Evolutionary conservation across 441 rosid genomes (phyloP).

Genomic region (Melastoma candidum): DNA sequence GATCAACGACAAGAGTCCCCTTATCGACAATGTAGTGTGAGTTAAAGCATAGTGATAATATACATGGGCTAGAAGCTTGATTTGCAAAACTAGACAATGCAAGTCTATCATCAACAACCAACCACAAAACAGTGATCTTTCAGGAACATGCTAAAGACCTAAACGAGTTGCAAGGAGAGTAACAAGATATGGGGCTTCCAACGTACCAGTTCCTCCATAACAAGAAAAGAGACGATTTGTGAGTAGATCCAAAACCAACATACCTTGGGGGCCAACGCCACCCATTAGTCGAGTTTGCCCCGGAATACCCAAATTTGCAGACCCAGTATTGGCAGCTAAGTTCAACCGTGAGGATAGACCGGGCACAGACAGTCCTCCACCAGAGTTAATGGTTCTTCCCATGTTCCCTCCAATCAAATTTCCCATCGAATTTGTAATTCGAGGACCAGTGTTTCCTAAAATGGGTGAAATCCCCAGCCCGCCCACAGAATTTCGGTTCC

Average conservation of each 20-base stretch:
- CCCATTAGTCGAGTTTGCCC: conserved; percentile 87
- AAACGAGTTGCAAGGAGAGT: too few relatives aligned
- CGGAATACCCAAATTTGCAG: conserved; percentile 71
- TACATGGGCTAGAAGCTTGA: too few relatives aligned
- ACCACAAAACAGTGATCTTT: too few relatives aligned
- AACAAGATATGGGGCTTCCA: too few relatives aligned
- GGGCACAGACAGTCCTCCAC: conserved; percentile 51
- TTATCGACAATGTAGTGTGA: too few relatives aligned
- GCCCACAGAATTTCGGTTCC: conserved; percentile 55
- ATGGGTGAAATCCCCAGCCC: conserved; percentile 90
- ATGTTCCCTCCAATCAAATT: conserved; percentile 88
- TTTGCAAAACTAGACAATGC: too few relatives aligned
- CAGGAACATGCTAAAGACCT: too few relatives aligned
- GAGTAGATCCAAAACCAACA: background rate
- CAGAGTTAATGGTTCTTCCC: conserved; percentile 72
- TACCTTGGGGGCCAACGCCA: conserved; percentile 88
- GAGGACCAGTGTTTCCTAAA: conserved; percentile 79
- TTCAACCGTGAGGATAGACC: conserved; percentile 80
- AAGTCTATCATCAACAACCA: too few relatives aligned
- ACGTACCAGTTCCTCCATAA: too few relatives aligned
- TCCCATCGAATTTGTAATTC: conserved; percentile 79
- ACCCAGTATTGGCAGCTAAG: conserved; percentile 57
- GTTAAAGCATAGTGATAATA: too few relatives aligned
- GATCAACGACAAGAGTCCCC: too few relatives aligned
- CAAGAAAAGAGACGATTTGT: too few relatives aligned